Evolutionary conservation across 768 basidiomycete genomes (phyloP).

Genomic region (Nidularia pulvinata): DNA sequence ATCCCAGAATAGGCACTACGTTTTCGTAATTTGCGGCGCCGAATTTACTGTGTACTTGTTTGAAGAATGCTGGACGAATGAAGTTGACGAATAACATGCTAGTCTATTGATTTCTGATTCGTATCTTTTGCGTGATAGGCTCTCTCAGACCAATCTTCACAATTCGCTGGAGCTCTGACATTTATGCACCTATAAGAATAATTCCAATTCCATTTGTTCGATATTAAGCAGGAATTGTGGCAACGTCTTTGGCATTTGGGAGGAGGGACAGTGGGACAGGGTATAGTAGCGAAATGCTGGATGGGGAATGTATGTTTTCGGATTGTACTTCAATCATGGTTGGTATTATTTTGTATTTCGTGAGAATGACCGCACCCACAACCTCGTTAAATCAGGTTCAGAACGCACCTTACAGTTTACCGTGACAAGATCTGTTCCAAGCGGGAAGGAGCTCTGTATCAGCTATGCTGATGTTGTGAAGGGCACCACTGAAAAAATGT

Average conservation of each 20-base stretch:
- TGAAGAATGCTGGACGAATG: too few species aligned
- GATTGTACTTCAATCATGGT: constrained; percentile 75
- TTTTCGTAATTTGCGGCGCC: too few species aligned
- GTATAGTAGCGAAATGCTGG: constrained; percentile 53
- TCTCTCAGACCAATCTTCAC: too few species aligned
- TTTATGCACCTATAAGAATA: constrained; percentile 10
- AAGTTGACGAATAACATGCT: too few species aligned
- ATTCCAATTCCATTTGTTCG: constrained; percentile 44
- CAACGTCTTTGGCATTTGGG: constrained; percentile 73
- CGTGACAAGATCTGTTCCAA: constrained; percentile 34
- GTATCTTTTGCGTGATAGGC: too few species aligned
- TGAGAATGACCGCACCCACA: constrained; percentile 37
- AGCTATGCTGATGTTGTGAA: constrained; percentile 46
- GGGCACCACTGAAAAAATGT: constrained; percentile 21
- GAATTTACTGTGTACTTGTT: too few species aligned
- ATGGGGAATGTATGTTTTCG: constrained; percentile 60
- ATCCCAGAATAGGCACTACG: too few species aligned
- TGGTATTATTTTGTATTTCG: constrained; percentile 8
- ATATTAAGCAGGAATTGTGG: constrained; percentile 65
- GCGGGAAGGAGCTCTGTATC: constrained; percentile 59
- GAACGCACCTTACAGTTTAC: constrained; percentile 48
- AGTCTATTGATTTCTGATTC: too few species aligned
- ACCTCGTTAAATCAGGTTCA: constrained; percentile 41
- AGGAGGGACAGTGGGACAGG: constrained; percentile 43
- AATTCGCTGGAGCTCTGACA: too few species aligned